A percentile compares a stretch with the other conserved stretches of the same genome.
phyloP scores from a whole-genome alignment of 768 basidiomycete genomes.

The Lactifluus rugatus region DNA sequence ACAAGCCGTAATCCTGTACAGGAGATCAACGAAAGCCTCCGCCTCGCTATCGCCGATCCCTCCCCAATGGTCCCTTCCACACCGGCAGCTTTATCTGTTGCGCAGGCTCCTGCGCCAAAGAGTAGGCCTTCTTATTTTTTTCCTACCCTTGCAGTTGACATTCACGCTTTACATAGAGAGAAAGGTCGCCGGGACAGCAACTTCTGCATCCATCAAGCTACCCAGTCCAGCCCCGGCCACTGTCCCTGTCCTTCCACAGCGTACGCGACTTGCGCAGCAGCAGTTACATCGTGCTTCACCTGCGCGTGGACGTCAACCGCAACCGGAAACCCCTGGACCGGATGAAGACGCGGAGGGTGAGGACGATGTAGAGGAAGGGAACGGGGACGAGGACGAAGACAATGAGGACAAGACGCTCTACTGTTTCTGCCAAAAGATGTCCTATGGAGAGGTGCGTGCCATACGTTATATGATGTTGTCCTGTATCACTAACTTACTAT shows the following conservation, averaged over 20 bases:
- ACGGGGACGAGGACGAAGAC: conserved; percentile 40
- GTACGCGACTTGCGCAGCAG: conserved; percentile 25
- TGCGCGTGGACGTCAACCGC: conserved; percentile 9
- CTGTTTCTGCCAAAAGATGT: conserved; percentile 53
- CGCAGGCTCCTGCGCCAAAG: conserved; percentile 11
- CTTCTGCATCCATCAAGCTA: conserved; percentile 27
- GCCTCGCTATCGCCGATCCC: conserved; percentile 16
- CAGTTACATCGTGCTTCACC: conserved; percentile 20
- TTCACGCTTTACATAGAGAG: conserved; percentile 4
- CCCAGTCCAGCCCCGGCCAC: conserved; percentile 28
- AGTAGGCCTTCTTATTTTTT: background rate
- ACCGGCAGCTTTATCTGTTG: conserved; percentile 2
- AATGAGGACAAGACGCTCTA: conserved; percentile 50
- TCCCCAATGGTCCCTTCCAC: conserved; percentile 8
- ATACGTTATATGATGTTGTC: background rate
- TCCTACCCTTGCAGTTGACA: background rate
- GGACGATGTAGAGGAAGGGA: conserved; percentile 29
- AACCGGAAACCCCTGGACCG: conserved; percentile 9
- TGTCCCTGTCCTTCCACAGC: conserved; percentile 18
- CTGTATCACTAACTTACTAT: background rate
- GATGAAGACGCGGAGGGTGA: conserved; percentile 31
- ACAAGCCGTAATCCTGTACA: conserved; percentile 30
- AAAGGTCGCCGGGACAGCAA: conserved; percentile 20
- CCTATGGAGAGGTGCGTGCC: conserved; percentile 44
- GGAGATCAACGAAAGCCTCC: conserved; percentile 25